These are phyloP conservation scores for Cyclotella sp. DNA, from an alignment of 108 stramenopile species.

Conservation along the genomic window DNA sequence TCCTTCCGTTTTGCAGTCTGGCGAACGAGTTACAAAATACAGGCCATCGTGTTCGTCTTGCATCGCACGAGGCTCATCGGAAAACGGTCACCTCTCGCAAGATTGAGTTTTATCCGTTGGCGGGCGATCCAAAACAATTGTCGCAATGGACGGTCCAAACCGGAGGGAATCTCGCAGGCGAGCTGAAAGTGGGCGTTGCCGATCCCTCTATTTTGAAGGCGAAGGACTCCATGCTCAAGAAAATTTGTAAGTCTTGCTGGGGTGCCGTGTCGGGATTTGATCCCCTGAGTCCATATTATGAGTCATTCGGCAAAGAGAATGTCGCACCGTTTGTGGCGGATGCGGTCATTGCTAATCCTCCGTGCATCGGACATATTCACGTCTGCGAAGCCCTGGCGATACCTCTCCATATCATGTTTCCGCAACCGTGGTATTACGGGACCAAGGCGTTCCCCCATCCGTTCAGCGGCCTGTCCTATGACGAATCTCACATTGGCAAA, in stretches of 20 bases:
- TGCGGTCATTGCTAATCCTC: conserved; percentile 87
- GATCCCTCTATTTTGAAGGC: conserved; percentile 55
- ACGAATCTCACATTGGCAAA: conserved; percentile 14
- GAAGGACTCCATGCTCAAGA: conserved; percentile 67
- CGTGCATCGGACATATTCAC: conserved; percentile 79
- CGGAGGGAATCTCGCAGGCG: conserved; percentile 65
- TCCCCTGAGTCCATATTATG: conserved; percentile 40
- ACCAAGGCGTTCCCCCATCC: conserved; percentile 86
- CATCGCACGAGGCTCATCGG: conserved; percentile 68
- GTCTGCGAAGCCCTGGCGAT: conserved; percentile 84
- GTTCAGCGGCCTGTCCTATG: conserved; percentile 62
- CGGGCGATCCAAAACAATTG: conserved; percentile 78
- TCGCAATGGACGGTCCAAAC: conserved; percentile 69
- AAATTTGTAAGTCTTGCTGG: conserved; percentile 70
- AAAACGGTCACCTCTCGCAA: conserved; percentile 52
- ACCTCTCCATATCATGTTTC: conserved; percentile 89
- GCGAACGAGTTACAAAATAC: conserved; percentile 52
- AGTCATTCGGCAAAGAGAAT: conserved; percentile 36
- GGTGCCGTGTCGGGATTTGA: conserved; percentile 70
- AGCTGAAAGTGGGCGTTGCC: conserved; percentile 28
- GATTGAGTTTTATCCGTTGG: conserved; percentile 85
- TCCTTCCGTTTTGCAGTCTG: conserved; percentile 65
- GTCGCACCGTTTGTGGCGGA: conserved; percentile 68
- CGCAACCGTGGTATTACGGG: conserved; percentile 81
- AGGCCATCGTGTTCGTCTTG: conserved; percentile 77